A percentile compares a stretch with the other conserved stretches of the same genome.
phyloP scores from a whole-genome alignment of 768 basidiomycete genomes.

The Termitomyces sp. region DNA sequence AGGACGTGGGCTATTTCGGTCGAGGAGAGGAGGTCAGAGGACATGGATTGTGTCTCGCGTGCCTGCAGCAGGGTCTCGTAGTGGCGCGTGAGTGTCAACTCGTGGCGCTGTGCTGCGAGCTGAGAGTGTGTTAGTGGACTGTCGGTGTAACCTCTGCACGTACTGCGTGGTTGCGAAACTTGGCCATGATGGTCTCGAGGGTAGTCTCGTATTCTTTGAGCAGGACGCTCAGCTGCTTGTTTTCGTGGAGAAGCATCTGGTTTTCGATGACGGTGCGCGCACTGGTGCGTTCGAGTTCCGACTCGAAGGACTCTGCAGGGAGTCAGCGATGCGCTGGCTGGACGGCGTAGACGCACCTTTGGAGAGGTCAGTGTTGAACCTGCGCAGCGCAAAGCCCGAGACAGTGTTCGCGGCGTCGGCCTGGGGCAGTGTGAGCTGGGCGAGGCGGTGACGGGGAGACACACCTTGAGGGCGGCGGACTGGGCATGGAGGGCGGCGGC shows the following conservation, averaged over 20 bases:
- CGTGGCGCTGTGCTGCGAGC: slow-evolving; percentile 91
- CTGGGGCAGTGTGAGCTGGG: slow-evolving; percentile 26
- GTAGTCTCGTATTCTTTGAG: slow-evolving; percentile 94
- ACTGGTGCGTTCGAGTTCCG: slow-evolving; percentile 86
- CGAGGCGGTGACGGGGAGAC: slow-evolving; percentile 3
- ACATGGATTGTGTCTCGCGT: slow-evolving; percentile 52
- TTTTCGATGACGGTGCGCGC: slow-evolving; percentile 93
- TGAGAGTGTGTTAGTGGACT: slow-evolving; percentile 22
- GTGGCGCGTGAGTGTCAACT: slow-evolving; percentile 80
- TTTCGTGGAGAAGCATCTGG: slow-evolving; percentile 87
- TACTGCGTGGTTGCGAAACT: slow-evolving; percentile 79
- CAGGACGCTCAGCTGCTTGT: slow-evolving; percentile 84
- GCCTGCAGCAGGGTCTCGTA: slow-evolving; percentile 78
- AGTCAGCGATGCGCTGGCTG: neutral
- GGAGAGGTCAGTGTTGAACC: slow-evolving; percentile 85
- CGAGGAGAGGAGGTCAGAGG: slow-evolving; percentile 51
- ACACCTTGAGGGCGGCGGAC: slow-evolving; percentile 69
- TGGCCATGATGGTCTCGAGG: slow-evolving; percentile 94
- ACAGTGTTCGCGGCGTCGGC: slow-evolving; percentile 68
- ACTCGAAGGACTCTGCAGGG: slow-evolving; percentile 79
- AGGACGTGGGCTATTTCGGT: slow-evolving; percentile 61
- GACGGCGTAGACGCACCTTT: slow-evolving; percentile 46
- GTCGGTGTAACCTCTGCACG: neutral
- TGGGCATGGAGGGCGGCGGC: slow-evolving; percentile 62
- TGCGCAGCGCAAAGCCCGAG: slow-evolving; percentile 71